Evolutionary conservation across 2,329 filamentous ascomycete species (phyloP), one percentile per base, ranked within the genome.

Genomic region (Ophiocordyceps camponoti-saundersi): DNA sequence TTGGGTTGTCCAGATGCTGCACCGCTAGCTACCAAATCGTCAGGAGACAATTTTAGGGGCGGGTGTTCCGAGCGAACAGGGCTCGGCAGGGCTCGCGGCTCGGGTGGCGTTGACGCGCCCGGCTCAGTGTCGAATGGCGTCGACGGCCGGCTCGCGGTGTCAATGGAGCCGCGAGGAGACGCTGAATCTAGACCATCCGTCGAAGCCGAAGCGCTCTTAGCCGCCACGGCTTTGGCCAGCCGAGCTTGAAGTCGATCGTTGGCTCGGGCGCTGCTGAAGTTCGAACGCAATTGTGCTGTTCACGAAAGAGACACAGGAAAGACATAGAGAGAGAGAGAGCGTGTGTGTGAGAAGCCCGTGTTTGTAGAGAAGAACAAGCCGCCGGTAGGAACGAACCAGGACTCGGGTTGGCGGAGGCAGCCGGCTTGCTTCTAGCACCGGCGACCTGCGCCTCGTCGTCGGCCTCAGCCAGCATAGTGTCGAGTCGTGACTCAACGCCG

Each of bases 171-270:
- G 26, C 63, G 59, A 7, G 62, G 61, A 30, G 64, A 65, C 18
- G 52, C 34, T 8, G 44, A 44, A 12, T 22, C 70, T 65, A 46
- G 73, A 64, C n/a, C 73, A 74, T 6, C 70, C 63, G 21, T 67
- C 55, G 45, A 44, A 13, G 47, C 51, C 13, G 52, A 48, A 29
- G 53, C 49, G 46, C 72, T 75, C 57, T 83, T 86, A 49, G 82
- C 82, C 3, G 82, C 86, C 56, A 95, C 78, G 29, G 89, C 92
- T 58, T 86, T 85, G 29, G 90, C 90, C 50, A 98, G 72, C 51
- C 88, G 77, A 60, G 95, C 89, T 59, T 95, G 89, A 42, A 98
- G 70, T 46, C 88, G 79, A 55, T 93, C 88, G 63, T 87, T 92
- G 50, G 75, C 69, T 53, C 78, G 68, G 42, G 58, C 75, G 51